Evolutionary conservation across 202 grass and related monocot genomes (phyloP), one percentile per base, ranked within the genome.

Genomic region (Digitaria exilis): DNA sequence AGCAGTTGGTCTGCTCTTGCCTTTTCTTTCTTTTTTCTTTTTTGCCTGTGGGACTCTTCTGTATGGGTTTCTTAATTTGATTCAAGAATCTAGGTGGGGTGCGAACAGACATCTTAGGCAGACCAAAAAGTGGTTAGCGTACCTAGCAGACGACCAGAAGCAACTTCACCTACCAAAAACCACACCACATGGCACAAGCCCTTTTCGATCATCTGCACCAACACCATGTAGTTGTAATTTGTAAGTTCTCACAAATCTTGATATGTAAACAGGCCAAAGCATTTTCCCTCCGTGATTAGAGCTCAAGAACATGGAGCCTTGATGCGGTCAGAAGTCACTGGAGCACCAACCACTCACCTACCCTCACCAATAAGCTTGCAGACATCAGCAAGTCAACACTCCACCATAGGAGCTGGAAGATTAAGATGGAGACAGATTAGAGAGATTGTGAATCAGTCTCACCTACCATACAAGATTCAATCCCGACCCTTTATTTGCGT

Each of bases 151-250:
- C 61, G 75, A 68, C 25, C 49, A 32, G 61, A 64, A 41, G n/a
- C 55, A 71, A 43, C 30, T 71, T 85, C 83, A 79, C 83, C 75
- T 18, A 78, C 75, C 64, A 78, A 57, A 49, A 49, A 34, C 74
- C 24, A 41, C 35, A 63, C 26, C 32, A 31, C 25, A n/a, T n/a
- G n/a, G n/a, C n/a, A n/a, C n/a, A 72, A 5, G 46, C 5, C 46
- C 39, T 21, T 77, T 77, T 59, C 35, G 35, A 6, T 37, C 54
- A 12, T 59, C 56, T 9, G 5, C 34, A 42, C 72, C 51, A 42
- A 10, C 32, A 30, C n/a, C 15, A 8, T 13, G 46, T 31, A 41
- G 18, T 39, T 39, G 37, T n/a, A n/a, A n/a, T n/a, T n/a, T n/a
- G n/a, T 7, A 39, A 39, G 37, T 7, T 50, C 45, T 32, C 7